These are phyloP conservation scores for Pichia sp. DNA, from an alignment of 1,139 yeast genomes.

Conservation along the genomic window DNA sequence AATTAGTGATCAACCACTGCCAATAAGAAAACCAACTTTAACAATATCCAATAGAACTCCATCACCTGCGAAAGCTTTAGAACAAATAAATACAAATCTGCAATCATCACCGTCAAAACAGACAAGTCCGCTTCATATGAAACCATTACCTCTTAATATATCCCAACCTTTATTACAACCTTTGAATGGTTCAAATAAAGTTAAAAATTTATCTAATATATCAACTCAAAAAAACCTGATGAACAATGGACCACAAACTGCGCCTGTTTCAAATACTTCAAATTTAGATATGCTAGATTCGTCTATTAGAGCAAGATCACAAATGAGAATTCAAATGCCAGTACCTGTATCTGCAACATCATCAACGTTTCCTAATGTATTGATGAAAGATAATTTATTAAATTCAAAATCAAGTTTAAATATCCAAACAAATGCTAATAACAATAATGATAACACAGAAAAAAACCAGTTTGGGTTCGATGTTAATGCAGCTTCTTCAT, in stretches of 20 bases:
- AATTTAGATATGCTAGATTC: conserved; percentile 13
- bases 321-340: conserved; percentile 44
- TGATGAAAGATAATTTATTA: conserved; percentile 2
- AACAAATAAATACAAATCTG: conserved; percentile 12
- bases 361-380: conserved; percentile 1
- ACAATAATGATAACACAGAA: conserved; percentile 15
- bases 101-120: conserved; percentile 21
- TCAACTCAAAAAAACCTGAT: conserved; percentile 5
- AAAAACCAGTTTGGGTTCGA: conserved; percentile 29
- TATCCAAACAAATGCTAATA: neutral
- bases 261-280: conserved; percentile 19
- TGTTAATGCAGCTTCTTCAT: conserved; percentile 59
- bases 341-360: conserved; percentile 33
- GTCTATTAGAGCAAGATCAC: conserved; percentile 26
- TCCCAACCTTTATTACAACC: conserved; percentile 53
- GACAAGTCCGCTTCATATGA: conserved; percentile 43
- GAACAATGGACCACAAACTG: conserved; percentile 25
- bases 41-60: conserved; percentile 23
- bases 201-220: conserved; percentile 6
- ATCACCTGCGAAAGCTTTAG: conserved; percentile 23
- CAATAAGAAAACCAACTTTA: conserved; percentile 20
- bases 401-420: neutral
- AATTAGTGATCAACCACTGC: conserved; percentile 12
- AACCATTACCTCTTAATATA: conserved; percentile 39
- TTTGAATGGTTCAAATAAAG: conserved; percentile 39